Conservation (phyloP, 257 asterid species). For the Eucommia ulmoides region DNA sequence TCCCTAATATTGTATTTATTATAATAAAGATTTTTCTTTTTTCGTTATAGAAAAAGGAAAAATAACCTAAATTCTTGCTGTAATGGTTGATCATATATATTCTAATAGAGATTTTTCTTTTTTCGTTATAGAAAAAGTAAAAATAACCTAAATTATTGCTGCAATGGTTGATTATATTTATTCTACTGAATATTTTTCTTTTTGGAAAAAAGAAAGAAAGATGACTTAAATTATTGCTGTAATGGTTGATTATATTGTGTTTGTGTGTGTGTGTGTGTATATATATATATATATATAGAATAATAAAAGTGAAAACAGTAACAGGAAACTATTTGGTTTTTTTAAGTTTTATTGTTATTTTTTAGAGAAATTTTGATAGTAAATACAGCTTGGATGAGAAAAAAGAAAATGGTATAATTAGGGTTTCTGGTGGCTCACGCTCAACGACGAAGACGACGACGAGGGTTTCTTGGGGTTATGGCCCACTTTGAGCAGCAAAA, state of each 20-base stretch:
- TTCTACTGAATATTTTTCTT: background rate
- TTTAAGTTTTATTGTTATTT: too few relatives aligned
- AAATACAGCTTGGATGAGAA: too few relatives aligned
- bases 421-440: background rate
- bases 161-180: background rate
- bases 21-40: background rate
- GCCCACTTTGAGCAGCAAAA: constrained; percentile 13
- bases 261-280: background rate
- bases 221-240: background rate
- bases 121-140: background rate
- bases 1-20: too few relatives aligned
- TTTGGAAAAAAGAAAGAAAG: too few relatives aligned
- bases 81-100: background rate
- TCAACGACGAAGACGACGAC: background rate
- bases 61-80: background rate
- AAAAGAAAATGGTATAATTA: too few relatives aligned
- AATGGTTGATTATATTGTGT: background rate
- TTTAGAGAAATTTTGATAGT: too few relatives aligned
- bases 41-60: background rate
- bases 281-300: too few relatives aligned
- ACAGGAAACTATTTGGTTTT: too few relatives aligned
- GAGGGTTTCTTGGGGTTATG: constrained; percentile 20
- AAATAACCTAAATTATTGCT: background rate
- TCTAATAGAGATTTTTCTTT: background rate
- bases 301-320: too few relatives aligned